phyloP scores from a whole-genome alignment of 2,329 filamentous ascomycete genomes.

The Paraphaeosphaeria sporulosa region DNA sequence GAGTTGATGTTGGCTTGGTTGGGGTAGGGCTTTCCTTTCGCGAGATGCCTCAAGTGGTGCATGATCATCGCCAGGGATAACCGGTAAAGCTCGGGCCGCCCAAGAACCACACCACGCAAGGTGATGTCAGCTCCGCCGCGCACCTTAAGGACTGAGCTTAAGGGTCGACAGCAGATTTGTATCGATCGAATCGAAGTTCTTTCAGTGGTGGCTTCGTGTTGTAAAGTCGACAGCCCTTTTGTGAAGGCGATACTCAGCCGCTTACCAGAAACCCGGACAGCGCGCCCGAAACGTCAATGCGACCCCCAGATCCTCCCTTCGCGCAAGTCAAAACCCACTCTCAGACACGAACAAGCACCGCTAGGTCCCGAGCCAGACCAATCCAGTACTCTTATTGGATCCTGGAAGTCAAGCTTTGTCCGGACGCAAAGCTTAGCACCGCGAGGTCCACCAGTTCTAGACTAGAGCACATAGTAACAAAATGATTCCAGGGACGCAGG shows the following conservation, averaged over 20 bases:
- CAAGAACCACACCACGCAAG: not conserved
- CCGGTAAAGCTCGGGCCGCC: too few species aligned
- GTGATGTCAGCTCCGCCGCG: not conserved
- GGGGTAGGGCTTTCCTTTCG: constrained; percentile 18
- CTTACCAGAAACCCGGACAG: constrained; percentile 12
- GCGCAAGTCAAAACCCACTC: constrained; percentile 26
- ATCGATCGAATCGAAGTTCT: not conserved
- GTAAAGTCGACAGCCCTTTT: not conserved
- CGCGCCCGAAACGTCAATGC: constrained; percentile 33
- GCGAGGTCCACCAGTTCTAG: constrained; percentile 19
- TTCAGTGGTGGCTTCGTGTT: not conserved
- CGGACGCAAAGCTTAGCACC: constrained; percentile 23
- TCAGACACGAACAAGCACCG: constrained; percentile 24
- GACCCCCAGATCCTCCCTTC: constrained; percentile 26
- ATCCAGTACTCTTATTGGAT: constrained; percentile 22
- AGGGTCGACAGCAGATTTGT: not conserved
- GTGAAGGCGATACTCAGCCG: not conserved
- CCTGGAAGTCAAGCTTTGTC: constrained; percentile 16
- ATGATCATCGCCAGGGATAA: constrained; percentile 29
- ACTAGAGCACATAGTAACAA: constrained; percentile 12
- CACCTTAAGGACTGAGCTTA: too few species aligned
- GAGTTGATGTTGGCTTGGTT: not conserved
- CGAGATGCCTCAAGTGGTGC: constrained; percentile 25
- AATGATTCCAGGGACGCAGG: constrained; percentile 22
- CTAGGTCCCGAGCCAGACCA: constrained; percentile 8